Evolutionary conservation across 2,329 filamentous ascomycete species (phyloP), one percentile per base, ranked within the genome.

Genomic region (Scedosporium dehoogii): DNA sequence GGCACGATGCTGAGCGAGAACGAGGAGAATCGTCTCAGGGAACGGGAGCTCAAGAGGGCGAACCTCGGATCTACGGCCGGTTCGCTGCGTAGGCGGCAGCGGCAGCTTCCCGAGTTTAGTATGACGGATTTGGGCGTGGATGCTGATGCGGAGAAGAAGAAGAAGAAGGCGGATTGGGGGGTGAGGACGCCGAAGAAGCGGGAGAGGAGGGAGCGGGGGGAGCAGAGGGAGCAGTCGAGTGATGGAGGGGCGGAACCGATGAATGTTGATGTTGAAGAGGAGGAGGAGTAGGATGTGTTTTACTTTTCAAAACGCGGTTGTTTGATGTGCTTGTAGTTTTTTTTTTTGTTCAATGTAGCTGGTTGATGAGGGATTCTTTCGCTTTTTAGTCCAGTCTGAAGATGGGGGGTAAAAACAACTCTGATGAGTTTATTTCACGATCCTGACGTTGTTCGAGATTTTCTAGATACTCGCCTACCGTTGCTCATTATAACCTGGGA

Each of bases 1-100:
- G 93, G 92, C 27, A 96, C 90, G n/a, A 87, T 96, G 82, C 76
- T 96, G 59, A 79, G 81, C 57, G 82, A 82, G 53, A 82, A 84
- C 21, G 87, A 86, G 25, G 91, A 96, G 74, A 78, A 75, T 66
- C 75, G 76, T 27, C 75, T 89, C 0, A 70, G 76, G 18, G 67
- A 69, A 46, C 70, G 73, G 33, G 76, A 84, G 57, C 78, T 79
- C 27, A 75, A 68, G 64, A 72, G 74, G 66, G 76, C 73, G 62
- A 70, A 72, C 16, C 51, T 25, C 4, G 65, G 69, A 5, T 65
- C 69, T 55, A 67, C 51, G 63, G 67, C 6, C 68, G 66, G 58
- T 62, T 67, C 16, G 66, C 67, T 33, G 70, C 29, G 41, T 10
- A 61, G 53, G 53, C 29, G 38, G 42, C 53, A 46, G 38, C 74